Percentiles rank a stretch among this genome's conserved stretches.
phyloP scores from a whole-genome alignment of 768 basidiomycete genomes.

The Leccinum olivaceopallidum region DNA sequence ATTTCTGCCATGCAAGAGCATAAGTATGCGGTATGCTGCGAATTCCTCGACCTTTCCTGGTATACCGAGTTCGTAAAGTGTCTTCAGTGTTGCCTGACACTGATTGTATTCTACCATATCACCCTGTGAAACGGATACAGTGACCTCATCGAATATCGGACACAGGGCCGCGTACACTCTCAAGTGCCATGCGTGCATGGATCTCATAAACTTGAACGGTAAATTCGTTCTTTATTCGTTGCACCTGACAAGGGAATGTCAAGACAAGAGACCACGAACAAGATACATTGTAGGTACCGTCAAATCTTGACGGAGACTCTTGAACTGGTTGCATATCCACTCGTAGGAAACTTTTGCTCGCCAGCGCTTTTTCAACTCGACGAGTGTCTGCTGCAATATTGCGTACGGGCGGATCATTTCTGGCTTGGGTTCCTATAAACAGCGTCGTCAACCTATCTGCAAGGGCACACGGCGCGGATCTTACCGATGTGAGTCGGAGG shows the following conservation, averaged over 20 bases:
- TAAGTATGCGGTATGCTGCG: conserved; percentile 94
- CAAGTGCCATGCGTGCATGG: conserved; percentile 95
- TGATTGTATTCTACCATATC: conserved; percentile 99
- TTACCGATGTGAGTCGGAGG: conserved; percentile 87
- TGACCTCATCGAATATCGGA: conserved; percentile 7
- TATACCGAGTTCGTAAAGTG: conserved; percentile 91
- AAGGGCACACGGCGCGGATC: neutral
- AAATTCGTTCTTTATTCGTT: conserved; percentile 98
- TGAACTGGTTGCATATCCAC: conserved; percentile 98
- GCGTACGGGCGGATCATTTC: conserved; percentile 89
- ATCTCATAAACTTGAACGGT: conserved; percentile 98
- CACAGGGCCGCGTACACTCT: conserved; percentile 58
- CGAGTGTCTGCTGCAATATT: conserved; percentile 81
- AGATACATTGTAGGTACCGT: conserved; percentile 62
- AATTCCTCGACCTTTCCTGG: conserved; percentile 95
- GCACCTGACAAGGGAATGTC: conserved; percentile 60
- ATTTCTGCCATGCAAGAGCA: conserved; percentile 92
- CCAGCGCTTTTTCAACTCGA: conserved; percentile 88
- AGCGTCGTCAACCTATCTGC: conserved; percentile 7
- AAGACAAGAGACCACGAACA: neutral
- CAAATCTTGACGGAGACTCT: conserved; percentile 94
- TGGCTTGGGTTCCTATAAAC: conserved; percentile 85
- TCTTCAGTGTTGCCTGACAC: conserved; percentile 88
- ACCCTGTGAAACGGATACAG: conserved; percentile 49
- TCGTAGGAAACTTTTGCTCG: conserved; percentile 69